These are phyloP conservation scores for Musa beccarii DNA, from an alignment of 176 grass and related monocot genomes.

Conservation along the genomic window DNA sequence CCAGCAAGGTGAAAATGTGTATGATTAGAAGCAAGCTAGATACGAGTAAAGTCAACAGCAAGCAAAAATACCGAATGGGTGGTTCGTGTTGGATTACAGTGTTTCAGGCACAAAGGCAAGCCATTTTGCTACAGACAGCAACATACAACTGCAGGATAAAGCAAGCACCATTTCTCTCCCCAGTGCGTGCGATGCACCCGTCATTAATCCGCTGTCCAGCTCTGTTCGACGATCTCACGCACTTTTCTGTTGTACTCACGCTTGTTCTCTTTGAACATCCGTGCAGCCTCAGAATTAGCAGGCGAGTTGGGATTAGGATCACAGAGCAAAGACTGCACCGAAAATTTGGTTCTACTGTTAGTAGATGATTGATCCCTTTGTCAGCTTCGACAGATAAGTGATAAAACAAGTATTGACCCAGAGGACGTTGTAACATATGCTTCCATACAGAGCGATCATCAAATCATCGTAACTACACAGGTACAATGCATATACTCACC, in stretches of 20 bases:
- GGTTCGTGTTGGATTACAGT: not conserved
- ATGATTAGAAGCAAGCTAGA: not conserved
- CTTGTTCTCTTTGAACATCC: slow-evolving; percentile 91
- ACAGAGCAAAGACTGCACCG: slow-evolving; percentile 73
- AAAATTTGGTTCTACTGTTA: not conserved
- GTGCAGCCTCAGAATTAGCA: slow-evolving; percentile 90
- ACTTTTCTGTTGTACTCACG: slow-evolving; percentile 90
- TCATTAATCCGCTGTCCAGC: slow-evolving; percentile 83
- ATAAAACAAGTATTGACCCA: no score
- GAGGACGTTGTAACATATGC: no score
- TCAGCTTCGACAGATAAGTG: no score
- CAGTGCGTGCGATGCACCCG: not conserved
- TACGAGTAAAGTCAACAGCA: not conserved
- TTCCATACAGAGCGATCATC: no score
- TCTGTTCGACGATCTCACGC: slow-evolving; percentile 89
- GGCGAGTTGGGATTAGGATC: slow-evolving; percentile 97
- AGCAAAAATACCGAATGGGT: not conserved
- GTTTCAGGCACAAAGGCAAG: not conserved
- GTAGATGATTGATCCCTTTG: no score
- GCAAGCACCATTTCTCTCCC: not conserved
- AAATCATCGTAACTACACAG: no score
- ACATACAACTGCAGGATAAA: not conserved
- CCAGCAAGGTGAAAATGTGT: not conserved
- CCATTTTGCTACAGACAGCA: not conserved
- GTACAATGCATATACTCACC: no score